Percentiles rank a stretch among this genome's conserved stretches.
Evolutionary conservation across 2,329 filamentous ascomycete species (phyloP).

Genomic region (Verticillium albo-atrum): DNA sequence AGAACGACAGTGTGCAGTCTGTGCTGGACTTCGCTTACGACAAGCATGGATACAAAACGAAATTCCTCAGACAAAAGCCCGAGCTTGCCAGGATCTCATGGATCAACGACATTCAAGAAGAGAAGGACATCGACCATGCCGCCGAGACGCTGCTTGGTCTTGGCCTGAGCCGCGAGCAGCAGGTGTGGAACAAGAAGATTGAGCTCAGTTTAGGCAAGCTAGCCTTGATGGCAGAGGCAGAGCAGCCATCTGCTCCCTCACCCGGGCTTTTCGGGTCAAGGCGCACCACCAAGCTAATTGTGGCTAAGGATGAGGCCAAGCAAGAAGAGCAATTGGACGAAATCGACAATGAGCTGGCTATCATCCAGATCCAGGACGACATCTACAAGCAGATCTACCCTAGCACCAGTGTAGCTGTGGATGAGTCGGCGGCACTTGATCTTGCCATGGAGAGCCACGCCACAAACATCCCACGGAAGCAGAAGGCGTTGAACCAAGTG

Average conservation of each 20-base stretch:
- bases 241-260: conserved; percentile 17
- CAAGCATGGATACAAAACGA: conserved; percentile 65
- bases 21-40: conserved; percentile 70
- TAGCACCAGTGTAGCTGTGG: conserved; percentile 67
- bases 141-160: conserved; percentile 66
- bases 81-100: conserved; percentile 77
- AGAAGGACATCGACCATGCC: conserved; percentile 71
- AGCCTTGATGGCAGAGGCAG: conserved; percentile 61
- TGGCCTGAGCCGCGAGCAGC: conserved; percentile 67
- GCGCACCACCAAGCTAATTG: conserved; percentile 31
- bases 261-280: conserved; percentile 18
- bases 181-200: conserved; percentile 90
- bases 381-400: conserved; percentile 68
- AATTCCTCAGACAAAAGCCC: conserved; percentile 69
- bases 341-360: conserved; percentile 59
- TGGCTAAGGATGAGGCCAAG: conserved; percentile 23
- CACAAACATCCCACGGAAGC: conserved; percentile 48
- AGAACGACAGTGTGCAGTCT: conserved; percentile 58
- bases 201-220: conserved; percentile 88
- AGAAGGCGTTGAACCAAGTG: conserved; percentile 63
- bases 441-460: conserved; percentile 68
- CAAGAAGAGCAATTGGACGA: conserved; percentile 42
- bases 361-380: conserved; percentile 75
- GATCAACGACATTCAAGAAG: conserved; percentile 86
- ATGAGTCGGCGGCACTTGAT: conserved; percentile 72